Conservation (phyloP, 805 yeast genomes). For the Kurtzmaniella cleridarum region DNA sequence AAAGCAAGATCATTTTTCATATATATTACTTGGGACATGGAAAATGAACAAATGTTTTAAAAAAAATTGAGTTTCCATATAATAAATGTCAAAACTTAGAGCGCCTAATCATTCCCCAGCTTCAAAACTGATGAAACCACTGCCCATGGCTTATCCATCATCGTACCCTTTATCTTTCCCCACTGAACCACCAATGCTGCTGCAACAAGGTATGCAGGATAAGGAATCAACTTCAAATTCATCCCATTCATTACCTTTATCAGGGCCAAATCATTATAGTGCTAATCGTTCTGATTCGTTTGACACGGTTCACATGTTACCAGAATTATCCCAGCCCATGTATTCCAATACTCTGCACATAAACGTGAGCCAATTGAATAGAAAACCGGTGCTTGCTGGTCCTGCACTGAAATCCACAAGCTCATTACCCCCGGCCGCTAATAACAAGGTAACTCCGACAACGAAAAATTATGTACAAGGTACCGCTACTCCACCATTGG, state of each 20-base stretch:
- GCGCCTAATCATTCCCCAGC: too few relatives aligned
- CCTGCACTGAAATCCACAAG: too few relatives aligned
- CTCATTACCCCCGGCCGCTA: too few relatives aligned
- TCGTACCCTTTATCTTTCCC: not conserved
- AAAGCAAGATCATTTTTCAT: too few relatives aligned
- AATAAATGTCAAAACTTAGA: too few relatives aligned
- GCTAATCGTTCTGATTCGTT: conserved; percentile 16
- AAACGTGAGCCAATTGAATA: not conserved
- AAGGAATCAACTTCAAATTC: conserved; percentile 9
- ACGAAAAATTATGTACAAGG: too few relatives aligned
- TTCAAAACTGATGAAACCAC: not conserved
- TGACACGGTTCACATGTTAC: conserved; percentile 21
- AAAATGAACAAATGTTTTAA: too few relatives aligned
- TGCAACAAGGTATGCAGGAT: conserved; percentile 1
- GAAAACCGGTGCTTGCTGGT: too few relatives aligned
- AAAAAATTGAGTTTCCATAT: too few relatives aligned
- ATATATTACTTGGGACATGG: too few relatives aligned
- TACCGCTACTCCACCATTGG: not conserved
- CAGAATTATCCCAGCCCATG: conserved; percentile 9
- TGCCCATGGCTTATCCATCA: too few relatives aligned
- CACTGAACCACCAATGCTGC: not conserved
- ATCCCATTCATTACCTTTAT: conserved; percentile 21
- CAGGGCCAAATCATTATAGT: conserved; percentile 22
- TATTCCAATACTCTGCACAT: conserved; percentile 24
- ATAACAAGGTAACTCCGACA: too few relatives aligned